Percentiles rank a stretch among this genome's conserved stretches.
Evolutionary conservation across 2,329 filamentous ascomycete species (phyloP).

Genomic region (Phoma sp.): DNA sequence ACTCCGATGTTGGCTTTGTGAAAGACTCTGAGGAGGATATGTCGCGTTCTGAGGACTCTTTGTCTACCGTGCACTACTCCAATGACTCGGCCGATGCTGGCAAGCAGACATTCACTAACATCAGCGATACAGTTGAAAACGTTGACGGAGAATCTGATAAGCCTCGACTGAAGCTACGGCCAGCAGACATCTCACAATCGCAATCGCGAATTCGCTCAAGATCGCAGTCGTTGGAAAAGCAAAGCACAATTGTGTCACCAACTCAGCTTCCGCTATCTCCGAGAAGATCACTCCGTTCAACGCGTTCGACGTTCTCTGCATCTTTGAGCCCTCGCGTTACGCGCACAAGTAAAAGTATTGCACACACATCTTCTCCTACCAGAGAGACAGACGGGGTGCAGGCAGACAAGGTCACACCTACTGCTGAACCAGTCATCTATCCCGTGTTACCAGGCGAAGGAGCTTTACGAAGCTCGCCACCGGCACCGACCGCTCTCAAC

Average conservation of each 20-base stretch:
- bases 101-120: conserved; percentile 17
- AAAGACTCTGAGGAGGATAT: conserved; percentile 44
- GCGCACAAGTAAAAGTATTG: background rate
- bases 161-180: conserved; percentile 9
- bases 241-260: background rate
- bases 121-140: conserved; percentile 1
- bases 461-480: conserved; percentile 20
- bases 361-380: background rate
- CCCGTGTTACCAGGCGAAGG: conserved; percentile 9
- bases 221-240: background rate
- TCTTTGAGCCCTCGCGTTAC: conserved; percentile 3
- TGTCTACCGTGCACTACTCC: conserved; percentile 35
- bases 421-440: background rate
- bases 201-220: background rate
- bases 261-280: conserved; percentile 2
- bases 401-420: background rate
- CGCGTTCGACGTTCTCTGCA: conserved; percentile 6
- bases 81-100: conserved; percentile 34
- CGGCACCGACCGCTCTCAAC: conserved; percentile 7
- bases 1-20: conserved; percentile 31
- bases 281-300: background rate
- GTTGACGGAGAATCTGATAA: conserved; percentile 1
- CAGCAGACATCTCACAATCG: background rate
- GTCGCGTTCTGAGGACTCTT: conserved; percentile 34
- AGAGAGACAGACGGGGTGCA: background rate